phyloP scores from a whole-genome alignment of 805 yeast species.

The Yamadazyma sp. region DNA sequence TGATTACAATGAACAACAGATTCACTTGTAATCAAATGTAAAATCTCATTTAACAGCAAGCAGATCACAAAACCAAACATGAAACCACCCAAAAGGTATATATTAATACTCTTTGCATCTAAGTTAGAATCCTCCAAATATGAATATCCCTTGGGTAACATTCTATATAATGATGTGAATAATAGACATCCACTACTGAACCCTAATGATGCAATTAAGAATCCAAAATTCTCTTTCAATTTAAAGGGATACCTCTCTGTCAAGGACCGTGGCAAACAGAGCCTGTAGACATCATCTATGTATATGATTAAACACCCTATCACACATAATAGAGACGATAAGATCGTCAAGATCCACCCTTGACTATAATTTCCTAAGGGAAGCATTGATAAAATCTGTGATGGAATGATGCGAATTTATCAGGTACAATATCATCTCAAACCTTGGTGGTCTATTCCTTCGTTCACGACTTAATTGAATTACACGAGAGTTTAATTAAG shows the following conservation, averaged over 20 bases:
- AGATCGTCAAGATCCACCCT: slow-evolving; percentile 64
- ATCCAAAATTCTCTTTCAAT: slow-evolving; percentile 55
- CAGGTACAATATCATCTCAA: too few species aligned
- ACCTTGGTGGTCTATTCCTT: too few species aligned
- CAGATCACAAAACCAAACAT: slow-evolving; percentile 63
- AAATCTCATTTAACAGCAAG: slow-evolving; percentile 53
- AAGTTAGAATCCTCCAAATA: slow-evolving; percentile 38
- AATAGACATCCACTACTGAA: slow-evolving; percentile 79
- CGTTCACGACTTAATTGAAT: too few species aligned
- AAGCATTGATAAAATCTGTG: too few species aligned
- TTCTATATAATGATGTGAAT: slow-evolving; percentile 71
- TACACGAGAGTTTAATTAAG: too few species aligned
- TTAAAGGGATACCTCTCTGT: slow-evolving; percentile 45
- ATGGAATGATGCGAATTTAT: too few species aligned
- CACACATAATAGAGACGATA: slow-evolving; percentile 69
- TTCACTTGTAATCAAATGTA: slow-evolving; percentile 76
- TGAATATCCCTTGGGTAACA: slow-evolving; percentile 64
- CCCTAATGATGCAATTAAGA: slow-evolving; percentile 72
- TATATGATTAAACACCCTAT: slow-evolving; percentile 68
- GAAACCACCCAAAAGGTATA: slow-evolving; percentile 44
- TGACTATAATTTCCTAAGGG: slow-evolving; percentile 23
- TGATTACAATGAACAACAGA: slow-evolving; percentile 87
- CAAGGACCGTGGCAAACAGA: slow-evolving; percentile 36
- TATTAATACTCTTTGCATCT: slow-evolving; percentile 16
- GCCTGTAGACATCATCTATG: slow-evolving; percentile 51